Evolutionary conservation across 345 rosid species (phyloP).

Genomic region (Hypericum androsaemum): DNA sequence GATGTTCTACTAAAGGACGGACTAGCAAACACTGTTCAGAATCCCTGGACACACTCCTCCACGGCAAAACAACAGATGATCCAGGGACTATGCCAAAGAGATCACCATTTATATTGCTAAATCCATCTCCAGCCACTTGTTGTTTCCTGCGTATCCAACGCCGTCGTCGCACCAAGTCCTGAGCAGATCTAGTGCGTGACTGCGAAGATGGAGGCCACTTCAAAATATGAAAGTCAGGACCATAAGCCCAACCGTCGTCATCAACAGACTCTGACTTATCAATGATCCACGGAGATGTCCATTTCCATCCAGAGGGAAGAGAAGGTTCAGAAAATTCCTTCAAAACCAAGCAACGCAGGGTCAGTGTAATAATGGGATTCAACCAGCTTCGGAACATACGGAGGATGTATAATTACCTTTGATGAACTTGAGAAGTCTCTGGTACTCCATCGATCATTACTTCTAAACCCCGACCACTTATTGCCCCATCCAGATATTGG

Average conservation of each 20-base stretch:
- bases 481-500: constrained; percentile 42
- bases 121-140: constrained; percentile 19
- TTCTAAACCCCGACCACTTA: constrained; percentile 29
- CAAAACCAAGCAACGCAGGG: constrained; percentile 14
- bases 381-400: no score
- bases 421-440: constrained; percentile 49
- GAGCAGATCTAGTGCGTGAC: constrained; percentile 25
- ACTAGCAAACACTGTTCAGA: constrained; percentile 60
- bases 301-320: constrained; percentile 50
- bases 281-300: constrained; percentile 52
- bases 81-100: constrained; percentile 45
- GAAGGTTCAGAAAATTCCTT: constrained; percentile 48
- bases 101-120: constrained; percentile 12
- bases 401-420: constrained; percentile 25
- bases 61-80: constrained; percentile 70
- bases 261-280: constrained; percentile 46
- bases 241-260: constrained; percentile 57
- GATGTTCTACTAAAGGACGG: constrained; percentile 51
- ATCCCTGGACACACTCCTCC: constrained; percentile 63
- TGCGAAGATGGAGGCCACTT: constrained; percentile 44
- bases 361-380: not conserved
- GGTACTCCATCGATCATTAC: constrained; percentile 46
- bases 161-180: constrained; percentile 43
- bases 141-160: constrained; percentile 51
- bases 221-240: constrained; percentile 39